Conservation (phyloP, 2,329 filamentous ascomycete species). For the Colletotrichum destructivum region DNA sequence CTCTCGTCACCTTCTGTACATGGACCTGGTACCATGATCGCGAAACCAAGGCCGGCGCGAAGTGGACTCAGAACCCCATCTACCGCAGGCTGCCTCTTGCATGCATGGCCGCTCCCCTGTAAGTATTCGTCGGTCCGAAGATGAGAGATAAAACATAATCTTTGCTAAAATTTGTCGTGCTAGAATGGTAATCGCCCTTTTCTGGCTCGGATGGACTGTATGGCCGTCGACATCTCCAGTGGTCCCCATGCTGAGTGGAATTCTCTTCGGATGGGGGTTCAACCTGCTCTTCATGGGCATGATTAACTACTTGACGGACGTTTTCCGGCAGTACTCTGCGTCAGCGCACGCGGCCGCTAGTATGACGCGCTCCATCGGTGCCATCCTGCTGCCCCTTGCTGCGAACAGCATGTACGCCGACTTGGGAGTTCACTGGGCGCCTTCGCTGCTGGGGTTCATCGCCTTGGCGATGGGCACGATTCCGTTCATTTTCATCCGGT, state of each 20-base stretch:
- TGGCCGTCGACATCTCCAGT: conserved; percentile 52
- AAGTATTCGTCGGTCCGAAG: conserved; percentile 50
- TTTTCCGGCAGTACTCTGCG: conserved; percentile 52
- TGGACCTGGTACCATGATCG: conserved; percentile 50
- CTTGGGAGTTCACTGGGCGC: conserved; percentile 54
- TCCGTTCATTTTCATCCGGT: conserved; percentile 52
- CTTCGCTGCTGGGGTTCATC: conserved; percentile 52
- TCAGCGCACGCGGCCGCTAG: conserved; percentile 54
- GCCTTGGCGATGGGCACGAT: conserved; percentile 50
- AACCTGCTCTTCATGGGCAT: conserved; percentile 55
- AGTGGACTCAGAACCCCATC: conserved; percentile 52
- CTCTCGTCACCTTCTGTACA: conserved; percentile 40
- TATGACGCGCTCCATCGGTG: conserved; percentile 52
- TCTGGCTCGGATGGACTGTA: conserved; percentile 75
- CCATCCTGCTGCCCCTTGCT: conserved; percentile 52
- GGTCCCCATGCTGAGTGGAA: conserved; percentile 57
- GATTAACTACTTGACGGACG: conserved; percentile 54
- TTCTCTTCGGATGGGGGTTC: conserved; percentile 59
- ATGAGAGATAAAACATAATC: accelerated
- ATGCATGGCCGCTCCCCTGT: conserved; percentile 75
- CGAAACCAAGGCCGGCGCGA: conserved; percentile 46
- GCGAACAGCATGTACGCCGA: conserved; percentile 51
- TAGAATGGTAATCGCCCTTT: conserved; percentile 69
- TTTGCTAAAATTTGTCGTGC: not conserved
- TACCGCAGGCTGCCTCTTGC: conserved; percentile 57